Base-by-base conservation (phyloP, 1,139 yeast species). In the Debaryomyces coudertii region DNA sequence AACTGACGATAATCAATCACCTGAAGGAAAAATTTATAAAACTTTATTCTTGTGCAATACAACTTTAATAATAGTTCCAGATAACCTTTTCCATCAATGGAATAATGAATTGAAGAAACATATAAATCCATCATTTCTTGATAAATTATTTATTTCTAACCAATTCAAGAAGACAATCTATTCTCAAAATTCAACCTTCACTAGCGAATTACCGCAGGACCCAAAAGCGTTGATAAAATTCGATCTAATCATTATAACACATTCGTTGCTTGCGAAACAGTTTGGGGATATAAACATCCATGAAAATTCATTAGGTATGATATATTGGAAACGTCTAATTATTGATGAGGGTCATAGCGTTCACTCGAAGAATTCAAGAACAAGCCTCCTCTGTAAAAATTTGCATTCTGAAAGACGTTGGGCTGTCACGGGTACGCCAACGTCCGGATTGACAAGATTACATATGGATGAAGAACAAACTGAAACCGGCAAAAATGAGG, bases 371-470 rank as follows among this genome's bases (percentile, higher is more conserved):
- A 62, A 73, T 2, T 74, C 87, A 2, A 68, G 77, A 46, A 71
- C 79, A 0, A 82, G 82, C 23, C 58, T 64, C 3, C 57, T 80
- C 34, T 82, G 87, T 29, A 71, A 69, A 36, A 63, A 66, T 15
- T 58, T 85, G 43, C 63, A 66, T 46, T 77, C 80, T 7, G 90
- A 85, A 56, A 68, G 89, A 43, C 71, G 79, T 49, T 85, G 90
- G 92, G 83, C 84, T 0, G 87, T 85, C 1, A 80, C 87, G 0
- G 90, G 92, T 27, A 85, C 90, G 0, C 90, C 90, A 2, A 84
- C 90, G 0, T 76, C 87, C 0, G 90, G 90, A 0, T 64, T 85
- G 47, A 83, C 89, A 0, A 76, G 76, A 39, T 60, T 84, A 2
- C 79, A 82, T 49, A 73, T 83, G 73, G 79, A 77, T 52, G 81